phyloP scores from a whole-genome alignment of 495 filamentous ascomycete genomes.

The Wilcoxina mikolae region DNA sequence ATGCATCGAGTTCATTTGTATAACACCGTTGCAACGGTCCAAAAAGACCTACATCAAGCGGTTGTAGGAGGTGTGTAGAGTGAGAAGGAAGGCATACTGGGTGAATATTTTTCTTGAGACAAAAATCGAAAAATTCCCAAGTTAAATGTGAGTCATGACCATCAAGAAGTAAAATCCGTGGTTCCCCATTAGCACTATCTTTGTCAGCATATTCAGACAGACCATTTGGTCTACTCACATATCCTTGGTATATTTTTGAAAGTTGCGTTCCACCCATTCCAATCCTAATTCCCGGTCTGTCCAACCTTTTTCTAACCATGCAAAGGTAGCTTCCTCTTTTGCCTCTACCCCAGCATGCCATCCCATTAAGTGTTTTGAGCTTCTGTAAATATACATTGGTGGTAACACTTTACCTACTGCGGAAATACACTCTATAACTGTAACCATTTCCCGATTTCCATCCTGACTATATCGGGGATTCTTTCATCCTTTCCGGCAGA shows the following conservation, averaged over 20 bases:
- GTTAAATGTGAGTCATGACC: slow-evolving; percentile 11
- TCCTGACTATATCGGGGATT: too few relatives aligned
- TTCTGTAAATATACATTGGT: slow-evolving; percentile 12
- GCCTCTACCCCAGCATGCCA: neutral
- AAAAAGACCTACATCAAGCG: slow-evolving; percentile 12
- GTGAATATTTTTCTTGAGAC: too few relatives aligned
- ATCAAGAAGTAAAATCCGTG: slow-evolving; percentile 9
- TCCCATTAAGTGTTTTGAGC: slow-evolving; percentile 3
- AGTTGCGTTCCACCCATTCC: neutral
- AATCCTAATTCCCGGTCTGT: slow-evolving; percentile 8
- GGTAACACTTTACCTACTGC: too few relatives aligned
- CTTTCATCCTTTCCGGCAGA: slow-evolving; percentile 4
- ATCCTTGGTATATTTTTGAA: too few relatives aligned
- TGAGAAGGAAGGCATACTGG: slow-evolving; percentile 11
- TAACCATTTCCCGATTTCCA: too few relatives aligned
- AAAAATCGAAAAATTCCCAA: too few relatives aligned
- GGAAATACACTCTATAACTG: too few relatives aligned
- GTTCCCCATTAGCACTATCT: slow-evolving; percentile 4
- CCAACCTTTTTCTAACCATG: too few relatives aligned
- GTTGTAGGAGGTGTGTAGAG: slow-evolving; percentile 12
- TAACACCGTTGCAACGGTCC: neutral
- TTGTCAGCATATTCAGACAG: neutral
- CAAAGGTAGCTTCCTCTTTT: too few relatives aligned
- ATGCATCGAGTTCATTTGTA: slow-evolving; percentile 8
- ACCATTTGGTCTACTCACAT: neutral